These are phyloP conservation scores for Fusarium pseudocircinatum DNA, from an alignment of 2,329 filamentous ascomycete species.

Conservation along the genomic window DNA sequence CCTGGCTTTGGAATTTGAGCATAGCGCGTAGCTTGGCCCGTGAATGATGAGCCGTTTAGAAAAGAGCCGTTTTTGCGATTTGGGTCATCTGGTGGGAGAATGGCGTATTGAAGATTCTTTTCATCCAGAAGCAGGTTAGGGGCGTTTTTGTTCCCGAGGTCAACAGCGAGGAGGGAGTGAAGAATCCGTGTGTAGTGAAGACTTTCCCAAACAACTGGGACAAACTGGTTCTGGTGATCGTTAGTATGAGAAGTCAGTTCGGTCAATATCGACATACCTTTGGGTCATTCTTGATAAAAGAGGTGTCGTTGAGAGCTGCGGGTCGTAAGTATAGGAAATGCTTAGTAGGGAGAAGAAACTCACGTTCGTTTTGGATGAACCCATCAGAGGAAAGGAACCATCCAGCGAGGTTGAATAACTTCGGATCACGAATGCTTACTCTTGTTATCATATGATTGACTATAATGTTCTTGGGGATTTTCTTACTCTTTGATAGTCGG, in stretches of 20 bases:
- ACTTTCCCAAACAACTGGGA: not conserved
- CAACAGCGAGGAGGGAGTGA: conserved; percentile 13
- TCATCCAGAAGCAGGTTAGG: conserved; percentile 5
- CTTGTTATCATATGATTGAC: accelerated
- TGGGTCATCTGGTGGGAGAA: conserved; percentile 4
- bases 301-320: not conserved
- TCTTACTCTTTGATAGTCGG: not conserved
- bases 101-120: conserved; percentile 14
- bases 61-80: conserved; percentile 1
- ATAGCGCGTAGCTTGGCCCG: not conserved
- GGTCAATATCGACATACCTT: accelerated
- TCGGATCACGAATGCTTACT: not conserved
- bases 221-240: not conserved
- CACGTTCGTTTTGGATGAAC: not conserved
- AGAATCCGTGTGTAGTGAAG: conserved; percentile 15
- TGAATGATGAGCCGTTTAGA: not conserved
- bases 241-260: accelerated
- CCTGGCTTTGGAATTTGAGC: conserved; percentile 1
- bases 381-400: conserved; percentile 18
- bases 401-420: not conserved
- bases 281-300: not conserved
- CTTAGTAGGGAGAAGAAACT: not conserved
- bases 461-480: accelerated
- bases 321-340: no score
- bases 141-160: conserved; percentile 5